A percentile compares a stretch with the other conserved stretches of the same genome.
Evolutionary conservation across 768 basidiomycete species (phyloP).

Genomic region (Pholiota conissans): DNA sequence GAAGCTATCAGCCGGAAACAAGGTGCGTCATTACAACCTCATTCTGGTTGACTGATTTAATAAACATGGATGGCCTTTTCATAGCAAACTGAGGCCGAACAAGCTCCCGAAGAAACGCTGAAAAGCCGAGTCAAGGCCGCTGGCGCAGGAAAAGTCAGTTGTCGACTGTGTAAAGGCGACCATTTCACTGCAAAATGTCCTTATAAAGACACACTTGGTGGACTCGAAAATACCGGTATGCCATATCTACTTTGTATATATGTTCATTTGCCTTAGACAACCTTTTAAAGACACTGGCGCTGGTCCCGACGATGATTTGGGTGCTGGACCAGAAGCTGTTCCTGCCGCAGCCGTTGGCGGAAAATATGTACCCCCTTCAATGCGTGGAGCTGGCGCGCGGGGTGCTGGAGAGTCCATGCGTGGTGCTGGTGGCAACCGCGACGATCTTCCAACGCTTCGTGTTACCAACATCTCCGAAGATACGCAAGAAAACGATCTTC

Average conservation of each 20-base stretch:
- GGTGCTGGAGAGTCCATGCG: slow-evolving; percentile 80
- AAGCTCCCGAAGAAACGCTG: slow-evolving; percentile 59
- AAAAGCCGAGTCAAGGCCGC: slow-evolving; percentile 69
- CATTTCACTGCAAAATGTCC: slow-evolving; percentile 99
- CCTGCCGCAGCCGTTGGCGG: slow-evolving; percentile 49
- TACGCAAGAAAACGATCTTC: slow-evolving; percentile 90
- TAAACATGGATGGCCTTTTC: background rate
- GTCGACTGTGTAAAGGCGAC: slow-evolving; percentile 93
- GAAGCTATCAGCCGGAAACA: slow-evolving; percentile 58
- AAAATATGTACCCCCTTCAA: slow-evolving; percentile 94
- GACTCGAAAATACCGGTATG: slow-evolving; percentile 62
- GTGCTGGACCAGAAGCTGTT: slow-evolving; percentile 32
- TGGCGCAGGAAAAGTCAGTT: slow-evolving; percentile 86
- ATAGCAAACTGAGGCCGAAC: slow-evolving; percentile 67
- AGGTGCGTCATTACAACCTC: slow-evolving; percentile 45
- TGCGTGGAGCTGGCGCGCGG: slow-evolving; percentile 64
- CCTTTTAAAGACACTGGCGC: slow-evolving; percentile 27
- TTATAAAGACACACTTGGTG: slow-evolving; percentile 91
- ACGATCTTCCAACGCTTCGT: slow-evolving; percentile 94
- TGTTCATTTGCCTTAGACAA: background rate
- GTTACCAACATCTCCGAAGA: slow-evolving; percentile 98
- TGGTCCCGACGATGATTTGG: slow-evolving; percentile 40
- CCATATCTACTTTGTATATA: background rate
- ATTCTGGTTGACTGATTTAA: background rate
- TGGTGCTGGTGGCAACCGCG: slow-evolving; percentile 58